Evolutionary conservation across 2,329 filamentous ascomycete species (phyloP), one percentile per base, ranked within the genome.

Genomic region (Colletotrichum lindemuthianum): DNA sequence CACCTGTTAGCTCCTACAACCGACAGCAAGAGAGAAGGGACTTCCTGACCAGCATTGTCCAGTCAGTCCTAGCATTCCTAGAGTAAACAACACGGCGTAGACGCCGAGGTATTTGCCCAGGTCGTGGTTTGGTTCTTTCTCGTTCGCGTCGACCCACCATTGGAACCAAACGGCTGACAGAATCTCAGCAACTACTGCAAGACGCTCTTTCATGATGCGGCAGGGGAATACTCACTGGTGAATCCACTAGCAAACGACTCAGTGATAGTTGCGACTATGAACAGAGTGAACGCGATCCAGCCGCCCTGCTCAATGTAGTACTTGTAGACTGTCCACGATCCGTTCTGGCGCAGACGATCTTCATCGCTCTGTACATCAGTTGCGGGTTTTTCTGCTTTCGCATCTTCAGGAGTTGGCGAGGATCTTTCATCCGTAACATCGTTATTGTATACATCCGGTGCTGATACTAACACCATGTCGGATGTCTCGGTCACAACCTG

Each of bases 61-160:
- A 11, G n/a, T 39, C 5, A 56, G 13, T 4, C 34, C 58, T 4
- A 40, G 13, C 15, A 47, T 47, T 2, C 34, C 36, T 6, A 47
- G n/a, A 3, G 41, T 6, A 1, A 55, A 43, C n/a, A 61, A 11
- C 36, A 61, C 2, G 8, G 36, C 59, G 13, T 61, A 61, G 6
- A 61, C 53, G 6, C 53, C 59, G 34, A 61, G 50, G 37, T 57
- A 57, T 36, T 39, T 61, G 4, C 59, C 59, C 2, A 61, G 43
- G 10, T 57, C 44, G 11, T 49, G 24, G 32, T 57, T 49, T n/a
- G 59, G 53, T 7, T 48, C 32, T 2, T 36, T 12, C 13, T 44
- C 44, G 33, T 57, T 61, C 34, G 59, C 59, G 44, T 61, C 59
- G 3, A 51, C 53, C 59, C 59, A 61, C 59, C 59, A 61, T 15